These are phyloP conservation scores for Darksidea phi DNA, from an alignment of 495 filamentous ascomycete genomes.

Conservation along the genomic window DNA sequence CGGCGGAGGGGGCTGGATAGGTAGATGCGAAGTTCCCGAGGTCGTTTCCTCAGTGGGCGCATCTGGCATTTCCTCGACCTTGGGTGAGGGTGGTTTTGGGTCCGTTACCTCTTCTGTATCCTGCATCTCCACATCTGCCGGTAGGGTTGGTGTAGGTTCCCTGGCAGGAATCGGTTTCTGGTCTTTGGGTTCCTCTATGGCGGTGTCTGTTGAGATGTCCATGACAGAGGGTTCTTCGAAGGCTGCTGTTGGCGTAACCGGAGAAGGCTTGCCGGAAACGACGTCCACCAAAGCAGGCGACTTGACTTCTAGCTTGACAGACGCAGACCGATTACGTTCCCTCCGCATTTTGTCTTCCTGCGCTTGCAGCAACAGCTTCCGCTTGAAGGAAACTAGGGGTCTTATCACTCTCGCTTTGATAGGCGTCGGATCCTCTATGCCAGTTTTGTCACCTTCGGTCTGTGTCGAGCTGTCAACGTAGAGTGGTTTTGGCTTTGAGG, in stretches of 20 bases:
- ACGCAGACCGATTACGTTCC: constrained; percentile 26
- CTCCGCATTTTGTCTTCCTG: constrained; percentile 24
- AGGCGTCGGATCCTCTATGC: neutral
- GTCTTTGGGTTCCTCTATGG: neutral
- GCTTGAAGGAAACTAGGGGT: constrained; percentile 24
- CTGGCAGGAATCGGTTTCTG: neutral
- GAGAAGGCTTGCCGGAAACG: constrained; percentile 19
- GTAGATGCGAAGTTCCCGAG: constrained; percentile 27
- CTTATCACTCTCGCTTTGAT: constrained; percentile 6
- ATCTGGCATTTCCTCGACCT: constrained; percentile 23
- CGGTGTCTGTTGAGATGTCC: constrained; percentile 11
- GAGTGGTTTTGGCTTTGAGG: constrained; percentile 20
- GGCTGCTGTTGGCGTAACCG: neutral
- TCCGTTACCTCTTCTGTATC: constrained; percentile 22
- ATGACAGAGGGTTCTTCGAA: constrained; percentile 2
- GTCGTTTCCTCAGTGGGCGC: constrained; percentile 3
- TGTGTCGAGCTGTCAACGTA: constrained; percentile 36
- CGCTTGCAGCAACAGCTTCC: constrained; percentile 24
- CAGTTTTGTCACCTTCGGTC: constrained; percentile 21
- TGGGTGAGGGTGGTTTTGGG: constrained; percentile 5
- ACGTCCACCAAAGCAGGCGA: constrained; percentile 31
- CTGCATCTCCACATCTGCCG: constrained; percentile 39
- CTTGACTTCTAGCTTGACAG: constrained; percentile 29
- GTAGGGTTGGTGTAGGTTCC: constrained; percentile 4
- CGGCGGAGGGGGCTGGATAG: constrained; percentile 35